Base-by-base conservation (phyloP, 2,329 filamentous ascomycete species). In the Tympanopsis confertula region DNA sequence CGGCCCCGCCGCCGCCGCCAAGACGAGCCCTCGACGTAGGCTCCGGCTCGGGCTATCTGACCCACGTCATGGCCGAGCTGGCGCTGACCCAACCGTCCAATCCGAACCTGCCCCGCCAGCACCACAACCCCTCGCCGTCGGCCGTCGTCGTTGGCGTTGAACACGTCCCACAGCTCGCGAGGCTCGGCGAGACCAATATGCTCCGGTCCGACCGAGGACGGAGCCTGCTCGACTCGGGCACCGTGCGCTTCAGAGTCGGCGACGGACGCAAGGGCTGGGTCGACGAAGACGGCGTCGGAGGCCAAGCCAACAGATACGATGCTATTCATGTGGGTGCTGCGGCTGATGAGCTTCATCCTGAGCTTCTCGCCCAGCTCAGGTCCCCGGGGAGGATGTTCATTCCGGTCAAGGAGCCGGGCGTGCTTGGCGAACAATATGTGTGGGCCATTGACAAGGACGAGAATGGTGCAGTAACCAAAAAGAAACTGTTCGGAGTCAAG, bases 251-350 rank as follows among this genome's bases (percentile, higher is more conserved):
- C 51, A 68, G 88, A 2, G 68, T 76, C 0, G 87, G 78, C 0
- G 88, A 95, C 60, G 83, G 82, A 2, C 59, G 83, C 4, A 68
- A 72, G 43, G 82, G 82, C 1, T 81, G 72, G 69, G 50, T 66
- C 2, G 71, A 69, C 2, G 57, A 58, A 33, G 68, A 62, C 45
- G 56, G 68, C 4, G 58, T 53, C 29, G 67, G 65, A 4, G 66
- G 66, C 39, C 60, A 65, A 12, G 67, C 61, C 43, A 60, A 57
- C 20, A 69, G 77, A 0, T 98, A 89, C 68, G 86, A 96, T 67
- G 88, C 83, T 2, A 96, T 98, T 42, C 91, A 96, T 54, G 91
- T 96, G 3, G 91, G 91, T 0, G 91, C 91, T 1, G 84, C 86
- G 5, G 89, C 89, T 0, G 71, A 63, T 18, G 72, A 77, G 51